Base-by-base conservation (phyloP, 2,329 filamentous ascomycete species). In the Diaporthe humulicola region DNA sequence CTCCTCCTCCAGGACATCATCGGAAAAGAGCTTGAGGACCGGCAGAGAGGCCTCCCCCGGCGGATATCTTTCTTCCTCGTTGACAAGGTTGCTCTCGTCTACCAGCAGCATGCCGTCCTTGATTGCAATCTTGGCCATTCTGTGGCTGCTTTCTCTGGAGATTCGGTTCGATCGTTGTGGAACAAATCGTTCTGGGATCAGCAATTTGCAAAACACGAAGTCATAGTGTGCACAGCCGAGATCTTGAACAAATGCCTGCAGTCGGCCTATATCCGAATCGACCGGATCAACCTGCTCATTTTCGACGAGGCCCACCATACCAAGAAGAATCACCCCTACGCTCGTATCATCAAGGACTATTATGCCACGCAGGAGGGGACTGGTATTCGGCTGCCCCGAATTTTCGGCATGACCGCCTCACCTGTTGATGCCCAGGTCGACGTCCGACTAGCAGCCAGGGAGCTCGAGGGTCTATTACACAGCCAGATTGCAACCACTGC, bases 251-350 rank as follows among this genome's bases (percentile, higher is more conserved):
- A 94, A 76, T 95, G 93, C 78, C 88, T 99, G 3, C 90, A 92
- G 77, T 93, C 93, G 79, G 93, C 93, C 0, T 97, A 95, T 83
- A 89, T 98, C 75, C 89, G 84, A 14, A 98, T 99, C 86, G 86
- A 90, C 25, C 91, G 94, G 78, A 95, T 98, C 82, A 98, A 96
- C 80, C 89, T 99, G 1, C 87, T 99, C 50, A 92, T 98, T 75
- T 98, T 99, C 78, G 97, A 99, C 80, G 97, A 99, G 83, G 97
- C 96, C 8, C 97, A 99, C 80, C 97, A 98, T 80, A 92, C 96
- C 0, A 99, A 99, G 84, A 97, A 96, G 82, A 94, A 95, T 70
- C 97, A 99, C 80, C 90, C 95, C 0, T 99, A 98, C 81, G 95
- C 96, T 28, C 90, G 91, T 38, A 97, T 99, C 74, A 94, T 99